phyloP scores from a whole-genome alignment of 768 basidiomycete species.

The Calvatia gigantea region DNA sequence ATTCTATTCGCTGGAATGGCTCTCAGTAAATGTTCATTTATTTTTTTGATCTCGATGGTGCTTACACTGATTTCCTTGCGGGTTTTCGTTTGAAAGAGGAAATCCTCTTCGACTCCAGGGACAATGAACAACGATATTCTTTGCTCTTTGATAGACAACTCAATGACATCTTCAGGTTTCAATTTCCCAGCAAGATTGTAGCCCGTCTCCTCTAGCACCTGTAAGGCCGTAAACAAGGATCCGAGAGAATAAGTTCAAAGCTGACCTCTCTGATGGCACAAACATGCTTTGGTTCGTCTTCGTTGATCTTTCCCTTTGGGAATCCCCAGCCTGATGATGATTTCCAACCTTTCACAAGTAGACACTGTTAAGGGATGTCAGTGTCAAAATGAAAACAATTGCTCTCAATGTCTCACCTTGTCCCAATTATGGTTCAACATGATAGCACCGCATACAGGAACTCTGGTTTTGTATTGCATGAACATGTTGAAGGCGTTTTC shows the following conservation, averaged over 20 bases:
- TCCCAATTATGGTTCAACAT: conserved; percentile 91
- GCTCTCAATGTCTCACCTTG: conserved; percentile 53
- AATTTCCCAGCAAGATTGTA: conserved; percentile 78
- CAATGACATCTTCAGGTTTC: conserved; percentile 66
- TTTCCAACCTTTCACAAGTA: conserved; percentile 99
- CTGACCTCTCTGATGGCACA: conserved; percentile 93
- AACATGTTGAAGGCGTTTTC: conserved; percentile 86
- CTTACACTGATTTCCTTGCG: conserved; percentile 97
- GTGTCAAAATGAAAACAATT: not conserved
- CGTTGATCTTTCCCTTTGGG: conserved; percentile 99
- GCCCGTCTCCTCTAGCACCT: conserved; percentile 98
- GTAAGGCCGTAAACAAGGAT: conserved; percentile 13
- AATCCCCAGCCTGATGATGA: conserved; percentile 98
- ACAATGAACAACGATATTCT: conserved; percentile 90
- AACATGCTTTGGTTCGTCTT: conserved; percentile 75
- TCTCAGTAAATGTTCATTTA: not conserved
- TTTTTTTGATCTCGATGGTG: conserved; percentile 9
- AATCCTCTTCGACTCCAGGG: conserved; percentile 83
- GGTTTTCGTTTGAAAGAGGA: conserved; percentile 87
- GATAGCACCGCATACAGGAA: conserved; percentile 97
- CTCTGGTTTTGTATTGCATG: conserved; percentile 94
- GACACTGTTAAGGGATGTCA: conserved; percentile 50
- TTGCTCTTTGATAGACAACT: conserved; percentile 87
- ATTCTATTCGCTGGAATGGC: conserved; percentile 80
- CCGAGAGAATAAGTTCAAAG: conserved; percentile 3